Evolutionary conservation across 2,329 filamentous ascomycete genomes (phyloP).

Genomic region (Curvularia lunata): DNA sequence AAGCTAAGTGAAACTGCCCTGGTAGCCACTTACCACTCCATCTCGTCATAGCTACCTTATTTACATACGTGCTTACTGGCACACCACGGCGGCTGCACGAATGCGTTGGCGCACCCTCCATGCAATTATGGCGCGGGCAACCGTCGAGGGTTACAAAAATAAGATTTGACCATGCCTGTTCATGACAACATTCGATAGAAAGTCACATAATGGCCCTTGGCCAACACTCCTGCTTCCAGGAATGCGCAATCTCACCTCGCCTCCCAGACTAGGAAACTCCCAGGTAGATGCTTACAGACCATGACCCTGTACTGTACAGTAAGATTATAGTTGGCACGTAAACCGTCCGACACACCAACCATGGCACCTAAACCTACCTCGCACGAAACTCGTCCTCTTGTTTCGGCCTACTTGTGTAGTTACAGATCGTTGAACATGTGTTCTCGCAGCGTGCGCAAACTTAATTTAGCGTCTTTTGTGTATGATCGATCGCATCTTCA

Average conservation of each 20-base stretch:
- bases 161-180: background rate
- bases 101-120: background rate
- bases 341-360: slow-evolving; percentile 8
- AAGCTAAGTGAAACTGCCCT: background rate
- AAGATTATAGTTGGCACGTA: background rate
- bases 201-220: background rate
- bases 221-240: background rate
- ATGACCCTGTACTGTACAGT: background rate
- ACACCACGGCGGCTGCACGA: background rate
- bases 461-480: background rate
- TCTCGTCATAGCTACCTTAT: slow-evolving; percentile 6
- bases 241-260: background rate
- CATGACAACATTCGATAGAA: background rate
- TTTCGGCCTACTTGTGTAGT: background rate
- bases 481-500: background rate
- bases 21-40: background rate
- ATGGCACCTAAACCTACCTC: no score
- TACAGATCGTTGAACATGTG: slow-evolving; percentile 10
- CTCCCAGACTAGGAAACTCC: background rate
- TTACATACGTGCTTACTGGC: background rate
- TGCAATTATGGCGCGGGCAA: background rate
- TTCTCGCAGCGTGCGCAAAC: background rate
- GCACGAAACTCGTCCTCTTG: background rate
- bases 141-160: background rate
- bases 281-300: background rate